A percentile compares a stretch with the other conserved stretches of the same genome.
phyloP scores from a whole-genome alignment of 1,284 basidiomycete species.

The Ceratobasidium sp. region DNA sequence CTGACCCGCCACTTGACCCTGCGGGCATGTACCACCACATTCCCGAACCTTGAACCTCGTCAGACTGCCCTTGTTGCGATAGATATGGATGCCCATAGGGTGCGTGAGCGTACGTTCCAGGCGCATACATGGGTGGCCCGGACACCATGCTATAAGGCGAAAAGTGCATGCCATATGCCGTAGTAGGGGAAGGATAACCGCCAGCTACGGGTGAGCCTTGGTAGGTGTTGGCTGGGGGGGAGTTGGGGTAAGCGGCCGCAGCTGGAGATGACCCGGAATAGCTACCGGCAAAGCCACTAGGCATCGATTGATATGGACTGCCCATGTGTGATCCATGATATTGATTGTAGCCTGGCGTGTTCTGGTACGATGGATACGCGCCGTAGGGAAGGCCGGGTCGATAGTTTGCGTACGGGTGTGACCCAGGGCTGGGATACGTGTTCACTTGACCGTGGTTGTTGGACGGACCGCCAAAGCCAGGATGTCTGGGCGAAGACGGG shows the following conservation, averaged over 20 bases:
- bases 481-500: conserved; percentile 26
- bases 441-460: conserved; percentile 12
- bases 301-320: conserved; percentile 3
- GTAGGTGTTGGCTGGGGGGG: conserved; percentile 17
- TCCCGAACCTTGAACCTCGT: conserved; percentile 27
- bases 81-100: conserved; percentile 43
- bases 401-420: conserved; percentile 17
- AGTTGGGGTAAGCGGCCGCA: conserved; percentile 15
- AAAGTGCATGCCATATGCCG: conserved; percentile 37
- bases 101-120: conserved; percentile 37
- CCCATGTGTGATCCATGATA: conserved; percentile 27
- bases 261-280: conserved; percentile 20
- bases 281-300: not conserved
- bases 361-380: conserved; percentile 33
- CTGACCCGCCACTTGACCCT: not conserved
- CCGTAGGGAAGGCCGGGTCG: conserved; percentile 34
- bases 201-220: conserved; percentile 27
- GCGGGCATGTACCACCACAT: conserved; percentile 46
- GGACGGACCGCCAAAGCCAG: conserved; percentile 5
- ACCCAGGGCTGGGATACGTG: conserved; percentile 32
- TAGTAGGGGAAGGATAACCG: conserved; percentile 32
- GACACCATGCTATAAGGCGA: conserved; percentile 40
- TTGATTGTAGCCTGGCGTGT: conserved; percentile 16
- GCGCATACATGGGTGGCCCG: conserved; percentile 44
- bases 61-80: conserved; percentile 32